These are phyloP conservation scores for Stereum hirsutum DNA, from an alignment of 1,284 basidiomycete genomes.

Conservation along the genomic window DNA sequence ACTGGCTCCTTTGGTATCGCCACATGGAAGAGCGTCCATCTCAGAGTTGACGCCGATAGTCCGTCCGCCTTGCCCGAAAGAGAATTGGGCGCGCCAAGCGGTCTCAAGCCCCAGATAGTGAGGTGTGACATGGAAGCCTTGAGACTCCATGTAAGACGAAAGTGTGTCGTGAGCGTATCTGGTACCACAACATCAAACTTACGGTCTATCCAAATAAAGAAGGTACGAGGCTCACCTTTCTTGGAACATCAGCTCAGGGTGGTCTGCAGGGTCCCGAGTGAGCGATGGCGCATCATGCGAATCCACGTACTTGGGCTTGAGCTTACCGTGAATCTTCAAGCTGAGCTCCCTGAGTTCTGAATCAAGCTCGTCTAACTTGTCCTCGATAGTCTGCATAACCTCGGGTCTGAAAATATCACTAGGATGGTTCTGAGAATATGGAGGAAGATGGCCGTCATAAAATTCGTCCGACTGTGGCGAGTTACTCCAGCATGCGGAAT, in stretches of 20 bases:
- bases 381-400: constrained; percentile 44
- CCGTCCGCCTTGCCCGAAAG: constrained; percentile 46
- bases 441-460: too few relatives aligned
- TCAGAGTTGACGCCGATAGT: constrained; percentile 67
- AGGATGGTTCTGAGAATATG: too few relatives aligned
- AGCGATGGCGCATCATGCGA: neutral
- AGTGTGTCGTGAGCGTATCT: constrained; percentile 46
- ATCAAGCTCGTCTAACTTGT: constrained; percentile 43
- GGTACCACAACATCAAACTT: neutral
- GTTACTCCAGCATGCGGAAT: too few relatives aligned
- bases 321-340: constrained; percentile 56
- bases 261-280: constrained; percentile 26
- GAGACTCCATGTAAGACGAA: constrained; percentile 43
- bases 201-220: neutral
- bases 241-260: constrained; percentile 50
- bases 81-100: constrained; percentile 70
- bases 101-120: constrained; percentile 56
- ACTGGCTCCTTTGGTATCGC: too few relatives aligned
- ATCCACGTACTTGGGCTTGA: too few relatives aligned
- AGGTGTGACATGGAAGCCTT: constrained; percentile 54
- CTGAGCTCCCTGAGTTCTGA: constrained; percentile 49
- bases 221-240: constrained; percentile 34
- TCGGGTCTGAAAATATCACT: too few relatives aligned
- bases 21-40: constrained; percentile 61
- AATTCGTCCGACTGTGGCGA: too few relatives aligned